phyloP scores from a whole-genome alignment of 2,329 filamentous ascomycete species.

The Clarireedia sp. region DNA sequence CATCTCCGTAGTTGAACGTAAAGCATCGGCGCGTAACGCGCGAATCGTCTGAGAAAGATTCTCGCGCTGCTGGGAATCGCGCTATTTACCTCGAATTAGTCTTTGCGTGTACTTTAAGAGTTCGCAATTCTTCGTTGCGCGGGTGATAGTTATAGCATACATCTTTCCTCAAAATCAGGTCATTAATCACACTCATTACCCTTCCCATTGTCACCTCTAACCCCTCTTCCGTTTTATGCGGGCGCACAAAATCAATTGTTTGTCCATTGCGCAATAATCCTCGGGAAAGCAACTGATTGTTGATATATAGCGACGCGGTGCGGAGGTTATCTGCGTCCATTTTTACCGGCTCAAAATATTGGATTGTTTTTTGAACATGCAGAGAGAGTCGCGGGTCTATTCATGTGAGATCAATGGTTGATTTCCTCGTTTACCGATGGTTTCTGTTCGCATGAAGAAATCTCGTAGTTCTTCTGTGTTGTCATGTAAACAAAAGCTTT shows the following conservation, averaged over 20 bases:
- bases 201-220: constrained; percentile 67
- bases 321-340: constrained; percentile 47
- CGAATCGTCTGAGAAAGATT: constrained; percentile 72
- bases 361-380: not conserved
- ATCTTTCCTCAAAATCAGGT: constrained; percentile 82
- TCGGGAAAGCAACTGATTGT: constrained; percentile 61
- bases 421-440: not conserved
- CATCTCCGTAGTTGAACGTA: constrained; percentile 64
- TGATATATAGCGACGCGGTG: constrained; percentile 64
- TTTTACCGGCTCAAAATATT: not conserved
- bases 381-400: not conserved
- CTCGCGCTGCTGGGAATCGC: constrained; percentile 84
- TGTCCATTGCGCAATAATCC: constrained; percentile 61
- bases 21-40: constrained; percentile 64
- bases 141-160: constrained; percentile 41
- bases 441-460: not conserved
- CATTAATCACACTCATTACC: constrained; percentile 90
- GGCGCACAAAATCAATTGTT: constrained; percentile 73
- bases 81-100: constrained; percentile 40
- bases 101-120: not conserved
- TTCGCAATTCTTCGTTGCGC: not conserved
- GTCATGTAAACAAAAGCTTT: constrained; percentile 9
- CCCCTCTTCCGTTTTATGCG: constrained; percentile 54
- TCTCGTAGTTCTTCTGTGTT: constrained; percentile 4
- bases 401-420: not conserved